Conservation (phyloP, 1,139 yeast species). For the Debaryomyces udenii region DNA sequence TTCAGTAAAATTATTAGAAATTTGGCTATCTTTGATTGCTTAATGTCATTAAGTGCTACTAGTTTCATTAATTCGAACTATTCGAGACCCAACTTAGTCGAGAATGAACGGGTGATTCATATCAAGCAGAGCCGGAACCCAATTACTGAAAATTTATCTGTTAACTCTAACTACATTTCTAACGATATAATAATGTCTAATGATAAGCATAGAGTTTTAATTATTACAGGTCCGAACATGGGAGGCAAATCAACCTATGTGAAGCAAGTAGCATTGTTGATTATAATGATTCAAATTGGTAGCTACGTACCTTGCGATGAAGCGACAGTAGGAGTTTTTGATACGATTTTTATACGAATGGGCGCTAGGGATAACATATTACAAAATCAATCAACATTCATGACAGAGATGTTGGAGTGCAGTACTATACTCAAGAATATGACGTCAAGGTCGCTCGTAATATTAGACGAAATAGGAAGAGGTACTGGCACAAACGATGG, state of each 20-base stretch:
- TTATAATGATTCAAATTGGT: slow-evolving; percentile 73
- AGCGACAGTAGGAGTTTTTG: slow-evolving; percentile 61
- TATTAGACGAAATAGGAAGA: slow-evolving; percentile 86
- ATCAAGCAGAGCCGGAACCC: slow-evolving; percentile 76
- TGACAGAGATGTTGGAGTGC: slow-evolving; percentile 74
- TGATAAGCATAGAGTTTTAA: slow-evolving; percentile 51
- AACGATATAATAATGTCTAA: slow-evolving; percentile 61
- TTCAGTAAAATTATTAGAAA: slow-evolving; percentile 54
- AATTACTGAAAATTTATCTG: slow-evolving; percentile 60
- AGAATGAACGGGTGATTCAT: slow-evolving; percentile 54
- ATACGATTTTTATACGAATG: slow-evolving; percentile 60
- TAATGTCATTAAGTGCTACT: slow-evolving; percentile 69
- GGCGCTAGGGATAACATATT: slow-evolving; percentile 76
- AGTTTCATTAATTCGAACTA: slow-evolving; percentile 52
- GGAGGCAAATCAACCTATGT: slow-evolving; percentile 97
- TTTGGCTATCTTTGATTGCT: slow-evolving; percentile 71
- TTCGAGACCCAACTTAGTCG: slow-evolving; percentile 55
- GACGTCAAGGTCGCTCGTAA: slow-evolving; percentile 56
- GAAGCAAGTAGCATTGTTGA: slow-evolving; percentile 86
- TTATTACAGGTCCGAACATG: slow-evolving; percentile 87
- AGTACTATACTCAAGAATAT: slow-evolving; percentile 51
- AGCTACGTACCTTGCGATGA: slow-evolving; percentile 44
- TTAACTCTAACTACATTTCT: slow-evolving; percentile 57
- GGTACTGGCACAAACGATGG: slow-evolving; percentile 94
- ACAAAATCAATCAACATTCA: slow-evolving; percentile 72